These are phyloP conservation scores for Mucuna pruriens DNA, from an alignment of 306 rosid genomes.

Conservation along the genomic window DNA sequence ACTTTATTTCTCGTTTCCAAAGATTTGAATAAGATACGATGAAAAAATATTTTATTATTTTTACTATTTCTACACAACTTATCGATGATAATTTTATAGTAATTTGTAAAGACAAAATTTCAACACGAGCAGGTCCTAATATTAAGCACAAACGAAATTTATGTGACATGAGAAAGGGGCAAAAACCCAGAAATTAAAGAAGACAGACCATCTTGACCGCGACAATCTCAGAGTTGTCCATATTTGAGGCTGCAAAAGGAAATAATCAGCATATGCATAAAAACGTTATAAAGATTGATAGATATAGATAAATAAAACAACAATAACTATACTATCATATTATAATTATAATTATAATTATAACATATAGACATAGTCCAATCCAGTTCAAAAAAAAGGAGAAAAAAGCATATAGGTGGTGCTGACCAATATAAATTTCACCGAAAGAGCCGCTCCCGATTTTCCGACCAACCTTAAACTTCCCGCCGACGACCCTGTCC, in stretches of 20 bases:
- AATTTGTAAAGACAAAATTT: not conserved
- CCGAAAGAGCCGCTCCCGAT: conserved; percentile 84
- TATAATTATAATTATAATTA: not conserved
- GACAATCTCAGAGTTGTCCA: conserved; percentile 63
- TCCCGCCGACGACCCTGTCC: conserved; percentile 71
- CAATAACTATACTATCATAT: not conserved
- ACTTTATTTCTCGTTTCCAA: not conserved
- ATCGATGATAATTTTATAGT: not conserved
- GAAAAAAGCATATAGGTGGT: too few relatives aligned
- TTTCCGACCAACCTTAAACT: conserved; percentile 74
- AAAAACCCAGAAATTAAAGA: not conserved
- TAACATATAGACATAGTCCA: not conserved
- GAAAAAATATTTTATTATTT: not conserved
- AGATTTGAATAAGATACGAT: not conserved
- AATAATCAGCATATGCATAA: conserved; percentile 7
- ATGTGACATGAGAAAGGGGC: not conserved
- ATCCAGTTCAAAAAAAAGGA: not conserved
- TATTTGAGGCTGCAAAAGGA: conserved; percentile 56
- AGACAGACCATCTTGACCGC: conserved; percentile 73
- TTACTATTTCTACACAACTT: not conserved
- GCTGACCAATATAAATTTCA: conserved; percentile 65
- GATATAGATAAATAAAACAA: not conserved
- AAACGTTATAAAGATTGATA: too few relatives aligned
- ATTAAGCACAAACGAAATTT: not conserved
- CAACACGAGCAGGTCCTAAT: not conserved